These are phyloP conservation scores for Phytopythium aichiense DNA, from an alignment of 352 stramenopile species.

Conservation along the genomic window DNA sequence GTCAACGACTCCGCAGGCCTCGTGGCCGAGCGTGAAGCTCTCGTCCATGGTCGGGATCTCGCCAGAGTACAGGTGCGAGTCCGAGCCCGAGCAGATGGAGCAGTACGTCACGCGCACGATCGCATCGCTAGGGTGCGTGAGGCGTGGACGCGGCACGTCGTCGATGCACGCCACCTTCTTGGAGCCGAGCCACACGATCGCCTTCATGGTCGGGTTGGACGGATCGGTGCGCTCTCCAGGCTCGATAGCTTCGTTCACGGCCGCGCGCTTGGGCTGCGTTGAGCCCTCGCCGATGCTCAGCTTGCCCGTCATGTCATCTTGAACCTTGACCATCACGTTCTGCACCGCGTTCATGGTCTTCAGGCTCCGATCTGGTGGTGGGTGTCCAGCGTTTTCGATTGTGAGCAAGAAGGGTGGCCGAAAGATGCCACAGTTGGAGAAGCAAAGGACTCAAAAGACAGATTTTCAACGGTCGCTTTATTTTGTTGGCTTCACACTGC, in stretches of 20 bases:
- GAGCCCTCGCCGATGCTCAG: slow-evolving; percentile 13
- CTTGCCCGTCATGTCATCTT: slow-evolving; percentile 29
- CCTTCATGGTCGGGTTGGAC: slow-evolving; percentile 24
- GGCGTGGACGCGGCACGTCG: slow-evolving; percentile 19
- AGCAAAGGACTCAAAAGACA: not conserved
- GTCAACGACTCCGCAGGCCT: slow-evolving; percentile 33
- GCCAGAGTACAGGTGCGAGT: slow-evolving; percentile 33
- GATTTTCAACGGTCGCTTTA: not conserved
- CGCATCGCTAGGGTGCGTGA: slow-evolving; percentile 29
- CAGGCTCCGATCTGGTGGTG: not conserved
- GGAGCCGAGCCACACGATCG: slow-evolving; percentile 23
- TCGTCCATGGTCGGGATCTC: slow-evolving; percentile 29
- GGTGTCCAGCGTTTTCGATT: not conserved
- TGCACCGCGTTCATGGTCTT: slow-evolving; percentile 10
- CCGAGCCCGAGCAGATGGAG: slow-evolving; percentile 31
- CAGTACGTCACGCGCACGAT: slow-evolving; percentile 26
- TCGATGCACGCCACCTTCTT: slow-evolving; percentile 23
- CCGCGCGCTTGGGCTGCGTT: slow-evolving; percentile 26
- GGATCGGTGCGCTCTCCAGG: not conserved
- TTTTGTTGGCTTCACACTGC: not conserved
- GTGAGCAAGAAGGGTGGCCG: not conserved
- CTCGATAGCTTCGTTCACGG: not conserved
- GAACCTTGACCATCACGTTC: slow-evolving; percentile 27
- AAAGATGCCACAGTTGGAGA: slow-evolving; percentile 1
- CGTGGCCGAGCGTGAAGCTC: slow-evolving; percentile 40